A percentile compares a stretch with the other conserved stretches of the same genome.
Conservation (phyloP, 257 asterid genomes). For the Nyctanthes arbortristis region DNA sequence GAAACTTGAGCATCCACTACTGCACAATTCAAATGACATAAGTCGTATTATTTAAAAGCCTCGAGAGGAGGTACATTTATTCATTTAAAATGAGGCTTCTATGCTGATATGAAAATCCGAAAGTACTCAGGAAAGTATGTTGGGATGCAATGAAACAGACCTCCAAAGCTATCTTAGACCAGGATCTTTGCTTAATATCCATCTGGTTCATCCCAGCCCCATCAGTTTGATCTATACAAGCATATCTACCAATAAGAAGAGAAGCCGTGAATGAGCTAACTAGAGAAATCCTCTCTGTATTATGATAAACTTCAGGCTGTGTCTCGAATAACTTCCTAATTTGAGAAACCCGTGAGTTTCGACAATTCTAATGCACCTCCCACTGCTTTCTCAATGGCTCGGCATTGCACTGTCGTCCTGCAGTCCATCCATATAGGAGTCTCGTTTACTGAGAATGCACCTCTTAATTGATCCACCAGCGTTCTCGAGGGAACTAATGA, state of each 20-base stretch:
- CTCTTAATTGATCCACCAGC: constrained; percentile 42
- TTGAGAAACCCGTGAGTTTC: constrained; percentile 63
- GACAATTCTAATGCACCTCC: constrained; percentile 65
- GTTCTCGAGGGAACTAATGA: constrained; percentile 43
- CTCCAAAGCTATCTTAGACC: constrained; percentile 56
- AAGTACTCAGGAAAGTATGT: no score
- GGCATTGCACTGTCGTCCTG: constrained; percentile 59
- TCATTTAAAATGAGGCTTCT: no score
- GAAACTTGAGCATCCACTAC: no score
- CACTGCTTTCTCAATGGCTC: constrained; percentile 52
- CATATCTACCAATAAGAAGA: constrained; percentile 52
- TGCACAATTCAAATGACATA: no score
- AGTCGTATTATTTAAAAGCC: no score
- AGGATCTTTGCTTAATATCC: constrained; percentile 57
- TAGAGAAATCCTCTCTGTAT: constrained; percentile 60
- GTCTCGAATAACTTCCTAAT: constrained; percentile 55
- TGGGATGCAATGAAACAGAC: constrained; percentile 25
- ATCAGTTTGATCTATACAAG: constrained; percentile 65
- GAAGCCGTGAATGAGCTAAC: constrained; percentile 70
- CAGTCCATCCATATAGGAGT: constrained; percentile 70
- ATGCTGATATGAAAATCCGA: no score
- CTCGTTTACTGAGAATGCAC: constrained; percentile 51
- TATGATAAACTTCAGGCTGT: constrained; percentile 43
- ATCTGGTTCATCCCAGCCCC: constrained; percentile 74
- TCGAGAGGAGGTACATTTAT: neutral